These are phyloP conservation scores for Leptographium radiaticola DNA, from an alignment of 2,329 filamentous ascomycete genomes.

Conservation along the genomic window DNA sequence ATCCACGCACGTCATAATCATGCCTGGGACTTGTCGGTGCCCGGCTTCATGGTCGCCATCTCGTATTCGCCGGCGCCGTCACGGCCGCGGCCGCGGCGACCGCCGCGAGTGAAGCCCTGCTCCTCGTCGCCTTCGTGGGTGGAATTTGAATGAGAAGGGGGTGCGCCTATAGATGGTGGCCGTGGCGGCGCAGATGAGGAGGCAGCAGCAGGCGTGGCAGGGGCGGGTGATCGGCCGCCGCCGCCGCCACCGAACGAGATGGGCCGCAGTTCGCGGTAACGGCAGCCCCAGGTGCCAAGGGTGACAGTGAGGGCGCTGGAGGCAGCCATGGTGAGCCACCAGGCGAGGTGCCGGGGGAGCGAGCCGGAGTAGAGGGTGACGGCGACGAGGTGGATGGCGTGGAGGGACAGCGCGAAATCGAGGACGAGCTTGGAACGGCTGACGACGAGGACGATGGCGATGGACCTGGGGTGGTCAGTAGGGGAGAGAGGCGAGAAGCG, in stretches of 20 bases:
- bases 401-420: slow-evolving; percentile 80
- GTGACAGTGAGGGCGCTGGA: slow-evolving; percentile 35
- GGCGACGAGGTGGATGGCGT: slow-evolving; percentile 21
- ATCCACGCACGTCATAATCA: too few species aligned
- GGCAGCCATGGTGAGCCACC: slow-evolving; percentile 57
- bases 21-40: not conserved
- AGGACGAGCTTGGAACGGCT: slow-evolving; percentile 86
- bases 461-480: slow-evolving; percentile 41
- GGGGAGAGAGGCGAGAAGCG: not conserved
- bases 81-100: slow-evolving; percentile 37
- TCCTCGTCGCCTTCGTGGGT: slow-evolving; percentile 27
- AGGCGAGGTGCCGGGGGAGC: slow-evolving; percentile 66
- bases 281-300: slow-evolving; percentile 81
- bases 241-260: slow-evolving; percentile 66
- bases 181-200: slow-evolving; percentile 4
- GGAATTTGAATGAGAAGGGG: slow-evolving; percentile 1
- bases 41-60: slow-evolving; percentile 41
- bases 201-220: slow-evolving; percentile 8
- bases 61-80: slow-evolving; percentile 51
- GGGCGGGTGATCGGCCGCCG: slow-evolving; percentile 11
- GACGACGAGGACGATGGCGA: slow-evolving; percentile 72
- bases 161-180: not conserved
- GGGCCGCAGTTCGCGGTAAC: slow-evolving; percentile 76
- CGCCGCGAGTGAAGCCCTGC: slow-evolving; percentile 35
- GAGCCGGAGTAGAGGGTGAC: slow-evolving; percentile 63